These are phyloP conservation scores for Mollisia scopiformis DNA, from an alignment of 2,329 filamentous ascomycete species.

Conservation along the genomic window DNA sequence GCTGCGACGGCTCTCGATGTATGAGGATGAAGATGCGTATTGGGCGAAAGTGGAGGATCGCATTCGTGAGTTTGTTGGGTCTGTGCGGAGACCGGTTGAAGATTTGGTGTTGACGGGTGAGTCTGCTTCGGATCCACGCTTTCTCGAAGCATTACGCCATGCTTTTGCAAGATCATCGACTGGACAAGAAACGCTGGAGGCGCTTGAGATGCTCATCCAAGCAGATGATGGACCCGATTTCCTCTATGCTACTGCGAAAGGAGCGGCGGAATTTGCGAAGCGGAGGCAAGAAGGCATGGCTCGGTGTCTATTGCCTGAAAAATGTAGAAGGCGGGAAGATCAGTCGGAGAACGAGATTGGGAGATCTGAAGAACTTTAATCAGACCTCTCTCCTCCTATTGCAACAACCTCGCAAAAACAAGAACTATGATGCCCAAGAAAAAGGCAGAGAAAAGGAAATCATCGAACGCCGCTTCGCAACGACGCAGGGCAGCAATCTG, in stretches of 20 bases:
- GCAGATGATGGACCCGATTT: background rate
- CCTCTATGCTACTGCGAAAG: background rate
- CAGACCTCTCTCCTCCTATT: too few relatives aligned
- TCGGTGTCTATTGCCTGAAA: background rate
- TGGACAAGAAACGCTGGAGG: background rate
- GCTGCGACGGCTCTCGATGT: background rate
- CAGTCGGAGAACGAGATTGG: background rate
- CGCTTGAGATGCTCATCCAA: background rate
- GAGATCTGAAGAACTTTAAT: background rate
- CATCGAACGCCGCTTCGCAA: too few relatives aligned
- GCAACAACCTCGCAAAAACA: too few relatives aligned
- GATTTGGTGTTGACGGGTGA: background rate
- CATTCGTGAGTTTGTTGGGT: background rate
- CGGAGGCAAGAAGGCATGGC: background rate
- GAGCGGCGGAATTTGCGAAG: background rate
- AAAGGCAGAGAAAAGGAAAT: too few relatives aligned
- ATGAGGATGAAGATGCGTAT: background rate
- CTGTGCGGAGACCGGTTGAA: background rate
- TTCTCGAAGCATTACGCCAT: background rate
- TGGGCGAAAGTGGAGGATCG: background rate
- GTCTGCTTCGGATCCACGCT: background rate
- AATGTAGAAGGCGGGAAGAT: background rate
- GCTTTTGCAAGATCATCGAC: background rate
- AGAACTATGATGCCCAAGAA: too few relatives aligned
- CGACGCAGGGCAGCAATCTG: too few relatives aligned